Evolutionary conservation across 352 stramenopile genomes (phyloP).

Genomic region (Blastocystis sp.): DNA sequence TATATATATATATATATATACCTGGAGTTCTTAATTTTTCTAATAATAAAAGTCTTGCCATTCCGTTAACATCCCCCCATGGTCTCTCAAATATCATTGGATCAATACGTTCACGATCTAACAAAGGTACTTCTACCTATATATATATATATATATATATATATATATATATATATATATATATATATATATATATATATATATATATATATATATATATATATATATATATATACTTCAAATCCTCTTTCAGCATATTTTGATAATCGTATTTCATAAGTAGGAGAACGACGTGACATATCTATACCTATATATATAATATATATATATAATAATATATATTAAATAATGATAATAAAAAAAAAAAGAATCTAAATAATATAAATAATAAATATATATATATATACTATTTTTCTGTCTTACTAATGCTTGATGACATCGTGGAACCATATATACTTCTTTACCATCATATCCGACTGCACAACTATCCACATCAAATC

Average conservation of each 20-base stretch:
- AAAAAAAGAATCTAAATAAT: too few relatives aligned
- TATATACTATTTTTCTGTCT: constrained; percentile 42
- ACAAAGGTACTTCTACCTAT: constrained; percentile 35
- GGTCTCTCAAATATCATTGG: constrained; percentile 42
- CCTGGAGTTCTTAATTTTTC: constrained; percentile 37
- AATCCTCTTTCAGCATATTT: constrained; percentile 42
- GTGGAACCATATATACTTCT: constrained; percentile 42
- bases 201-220: too few relatives aligned
- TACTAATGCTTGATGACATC: constrained; percentile 42
- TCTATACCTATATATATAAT: too few relatives aligned
- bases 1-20: too few relatives aligned
- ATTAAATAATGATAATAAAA: too few relatives aligned
- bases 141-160: too few relatives aligned
- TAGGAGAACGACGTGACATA: constrained; percentile 42
- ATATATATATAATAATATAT: too few relatives aligned
- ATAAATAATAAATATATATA: too few relatives aligned
- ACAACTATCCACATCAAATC: constrained; percentile 46
- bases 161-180: too few relatives aligned
- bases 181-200: too few relatives aligned
- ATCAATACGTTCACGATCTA: constrained; percentile 31
- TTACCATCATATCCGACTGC: constrained; percentile 41
- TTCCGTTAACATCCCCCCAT: constrained; percentile 33
- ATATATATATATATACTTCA: too few relatives aligned
- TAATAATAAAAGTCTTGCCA: constrained; percentile 38
- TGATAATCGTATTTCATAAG: constrained; percentile 41